phyloP scores from a whole-genome alignment of 306 rosid genomes.

The Prunus salicina region DNA sequence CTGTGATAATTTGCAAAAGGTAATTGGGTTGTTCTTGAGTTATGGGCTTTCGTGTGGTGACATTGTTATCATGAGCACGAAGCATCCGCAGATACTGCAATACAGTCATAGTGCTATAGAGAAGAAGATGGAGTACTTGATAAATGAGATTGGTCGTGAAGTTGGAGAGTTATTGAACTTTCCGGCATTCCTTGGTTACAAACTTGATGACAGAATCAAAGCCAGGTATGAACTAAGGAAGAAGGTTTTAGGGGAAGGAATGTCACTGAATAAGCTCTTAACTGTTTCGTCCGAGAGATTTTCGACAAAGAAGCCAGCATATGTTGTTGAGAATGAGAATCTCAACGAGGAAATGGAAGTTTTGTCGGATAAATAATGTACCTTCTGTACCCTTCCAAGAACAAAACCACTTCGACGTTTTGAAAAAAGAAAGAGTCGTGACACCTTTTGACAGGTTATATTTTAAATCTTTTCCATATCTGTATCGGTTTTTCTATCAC shows the following conservation, averaged over 20 bases:
- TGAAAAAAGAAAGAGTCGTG: neutral
- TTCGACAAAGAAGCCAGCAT: slow-evolving; percentile 21
- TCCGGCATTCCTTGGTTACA: slow-evolving; percentile 82
- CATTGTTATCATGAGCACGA: slow-evolving; percentile 66
- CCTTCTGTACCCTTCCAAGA: neutral
- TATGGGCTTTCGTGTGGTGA: slow-evolving; percentile 60
- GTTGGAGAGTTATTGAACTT: slow-evolving; percentile 56
- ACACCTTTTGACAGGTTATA: neutral
- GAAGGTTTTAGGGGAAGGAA: slow-evolving; percentile 36
- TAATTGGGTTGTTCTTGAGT: slow-evolving; percentile 50
- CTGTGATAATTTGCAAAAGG: slow-evolving; percentile 67
- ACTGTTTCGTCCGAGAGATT: slow-evolving; percentile 55
- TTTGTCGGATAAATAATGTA: neutral
- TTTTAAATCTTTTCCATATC: neutral
- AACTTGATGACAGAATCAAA: slow-evolving; percentile 70
- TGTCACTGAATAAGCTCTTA: slow-evolving; percentile 69
- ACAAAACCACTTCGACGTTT: neutral
- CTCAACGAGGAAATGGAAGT: slow-evolving; percentile 24
- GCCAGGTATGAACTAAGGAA: slow-evolving; percentile 61
- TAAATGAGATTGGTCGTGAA: slow-evolving; percentile 71
- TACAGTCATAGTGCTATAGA: slow-evolving; percentile 51
- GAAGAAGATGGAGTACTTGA: slow-evolving; percentile 73
- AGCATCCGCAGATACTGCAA: slow-evolving; percentile 78
- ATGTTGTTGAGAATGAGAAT: slow-evolving; percentile 11
- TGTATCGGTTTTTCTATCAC: too few relatives aligned